Evolutionary conservation across 1,284 basidiomycete species (phyloP).

Genomic region (Laetiporus sulphureus): DNA sequence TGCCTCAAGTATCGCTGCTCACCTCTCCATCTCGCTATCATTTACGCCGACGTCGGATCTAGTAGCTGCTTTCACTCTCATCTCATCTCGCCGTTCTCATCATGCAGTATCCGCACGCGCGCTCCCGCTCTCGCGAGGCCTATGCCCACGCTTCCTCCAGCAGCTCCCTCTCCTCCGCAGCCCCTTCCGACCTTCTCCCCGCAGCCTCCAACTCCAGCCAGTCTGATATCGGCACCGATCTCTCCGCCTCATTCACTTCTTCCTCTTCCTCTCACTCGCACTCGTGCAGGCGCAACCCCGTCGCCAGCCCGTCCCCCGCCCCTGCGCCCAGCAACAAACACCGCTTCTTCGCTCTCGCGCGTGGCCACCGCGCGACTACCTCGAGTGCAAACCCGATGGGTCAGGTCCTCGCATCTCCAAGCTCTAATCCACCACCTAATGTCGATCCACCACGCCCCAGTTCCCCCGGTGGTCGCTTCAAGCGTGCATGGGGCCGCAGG

Average conservation of each 20-base stretch:
- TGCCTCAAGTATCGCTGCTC: not conserved
- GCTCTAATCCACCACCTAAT: conserved; percentile 13
- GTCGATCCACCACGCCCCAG: conserved; percentile 30
- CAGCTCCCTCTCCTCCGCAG: conserved; percentile 34
- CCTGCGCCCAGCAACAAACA: conserved; percentile 19
- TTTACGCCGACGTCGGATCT: too few relatives aligned
- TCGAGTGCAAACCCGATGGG: conserved; percentile 20
- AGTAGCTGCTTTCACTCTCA: not conserved
- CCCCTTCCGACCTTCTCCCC: conserved; percentile 26
- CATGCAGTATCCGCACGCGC: conserved; percentile 8
- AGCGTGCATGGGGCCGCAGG: conserved; percentile 54
- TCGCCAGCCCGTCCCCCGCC: too few relatives aligned
- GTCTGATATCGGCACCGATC: conserved; percentile 39
- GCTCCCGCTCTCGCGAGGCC: conserved; percentile 21
- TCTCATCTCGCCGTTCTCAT: not conserved
- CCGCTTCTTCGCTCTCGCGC: conserved; percentile 27
- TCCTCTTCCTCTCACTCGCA: conserved; percentile 27
- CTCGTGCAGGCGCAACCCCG: not conserved
- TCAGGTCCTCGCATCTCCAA: conserved; percentile 18
- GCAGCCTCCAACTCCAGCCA: conserved; percentile 30
- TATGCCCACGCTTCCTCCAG: conserved; percentile 29
- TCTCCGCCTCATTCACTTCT: conserved; percentile 25
- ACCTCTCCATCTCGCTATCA: too few relatives aligned
- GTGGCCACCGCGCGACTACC: conserved; percentile 5
- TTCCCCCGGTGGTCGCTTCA: conserved; percentile 45